A percentile compares a stretch with the other conserved stretches of the same genome.
Evolutionary conservation across 768 basidiomycete genomes (phyloP).

Genomic region (Suillus hirtellus): DNA sequence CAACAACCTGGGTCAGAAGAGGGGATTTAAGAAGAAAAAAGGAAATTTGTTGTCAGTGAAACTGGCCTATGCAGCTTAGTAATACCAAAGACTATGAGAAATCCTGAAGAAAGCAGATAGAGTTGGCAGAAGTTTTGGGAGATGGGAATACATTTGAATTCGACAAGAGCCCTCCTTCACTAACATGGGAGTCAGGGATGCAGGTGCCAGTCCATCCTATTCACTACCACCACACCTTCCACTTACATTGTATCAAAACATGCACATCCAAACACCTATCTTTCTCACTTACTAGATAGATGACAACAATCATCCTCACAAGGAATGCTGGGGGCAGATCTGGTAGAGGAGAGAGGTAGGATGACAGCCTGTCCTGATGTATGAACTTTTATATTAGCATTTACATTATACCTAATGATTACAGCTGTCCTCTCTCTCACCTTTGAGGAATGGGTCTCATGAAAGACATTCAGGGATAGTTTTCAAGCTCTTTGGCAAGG

Average conservation of each 20-base stretch:
- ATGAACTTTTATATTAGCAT: neutral
- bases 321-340: neutral
- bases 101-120: no score
- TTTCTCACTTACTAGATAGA: neutral
- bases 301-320: neutral
- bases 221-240: no score
- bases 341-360: neutral
- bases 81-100: no score
- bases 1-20: no score
- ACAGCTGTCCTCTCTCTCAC: neutral
- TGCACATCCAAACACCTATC: neutral
- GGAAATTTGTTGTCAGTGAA: no score
- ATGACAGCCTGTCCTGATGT: neutral
- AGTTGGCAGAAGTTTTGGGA: no score
- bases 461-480: neutral
- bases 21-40: no score
- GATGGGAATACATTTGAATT: no score
- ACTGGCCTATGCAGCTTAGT: no score
- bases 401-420: neutral
- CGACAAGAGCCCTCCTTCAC: no score
- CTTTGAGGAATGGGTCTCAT: neutral
- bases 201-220: no score
- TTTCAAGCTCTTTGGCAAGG: neutral
- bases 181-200: no score
- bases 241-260: neutral